A percentile compares a stretch with the other conserved stretches of the same genome.
Evolutionary conservation across 805 yeast species (phyloP).

Genomic region (Candida golubevii): DNA sequence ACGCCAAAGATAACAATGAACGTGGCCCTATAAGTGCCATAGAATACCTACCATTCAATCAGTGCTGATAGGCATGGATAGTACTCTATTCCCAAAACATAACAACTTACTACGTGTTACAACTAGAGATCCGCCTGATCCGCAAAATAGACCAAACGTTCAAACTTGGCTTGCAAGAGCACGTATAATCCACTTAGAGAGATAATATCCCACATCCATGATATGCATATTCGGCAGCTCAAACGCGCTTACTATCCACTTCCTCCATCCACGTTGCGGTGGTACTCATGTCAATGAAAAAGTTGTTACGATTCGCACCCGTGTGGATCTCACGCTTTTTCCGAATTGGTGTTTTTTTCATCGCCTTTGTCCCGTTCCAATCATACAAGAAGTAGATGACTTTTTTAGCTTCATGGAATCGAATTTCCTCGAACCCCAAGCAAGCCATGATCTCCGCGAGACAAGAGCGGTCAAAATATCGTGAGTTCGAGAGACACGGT

Average conservation of each 20-base stretch:
- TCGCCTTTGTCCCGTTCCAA: slow-evolving; percentile 34
- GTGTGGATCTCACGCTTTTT: slow-evolving; percentile 48
- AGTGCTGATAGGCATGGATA: no score
- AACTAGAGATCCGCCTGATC: no score
- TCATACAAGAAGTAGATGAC: slow-evolving; percentile 68
- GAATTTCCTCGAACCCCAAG: slow-evolving; percentile 54
- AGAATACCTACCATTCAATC: no score
- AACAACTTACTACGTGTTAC: no score
- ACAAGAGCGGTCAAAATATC: slow-evolving; percentile 56
- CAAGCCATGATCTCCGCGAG: slow-evolving; percentile 44
- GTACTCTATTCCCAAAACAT: no score
- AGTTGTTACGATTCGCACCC: slow-evolving; percentile 66
- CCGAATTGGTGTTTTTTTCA: slow-evolving; percentile 1
- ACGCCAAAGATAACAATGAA: no score
- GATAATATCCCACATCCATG: no score
- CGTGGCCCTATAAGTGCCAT: no score
- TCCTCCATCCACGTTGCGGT: no score
- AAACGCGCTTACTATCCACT: background rate
- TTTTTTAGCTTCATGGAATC: slow-evolving; percentile 60
- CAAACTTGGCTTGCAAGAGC: no score
- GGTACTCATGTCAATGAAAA: slow-evolving; percentile 40
- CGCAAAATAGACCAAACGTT: no score
- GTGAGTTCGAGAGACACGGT: slow-evolving; percentile 79
- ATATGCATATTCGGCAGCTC: background rate
- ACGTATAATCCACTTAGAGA: no score